Evolutionary conservation across 2,329 filamentous ascomycete species (phyloP).

Genomic region (Paecilomyces formosus): DNA sequence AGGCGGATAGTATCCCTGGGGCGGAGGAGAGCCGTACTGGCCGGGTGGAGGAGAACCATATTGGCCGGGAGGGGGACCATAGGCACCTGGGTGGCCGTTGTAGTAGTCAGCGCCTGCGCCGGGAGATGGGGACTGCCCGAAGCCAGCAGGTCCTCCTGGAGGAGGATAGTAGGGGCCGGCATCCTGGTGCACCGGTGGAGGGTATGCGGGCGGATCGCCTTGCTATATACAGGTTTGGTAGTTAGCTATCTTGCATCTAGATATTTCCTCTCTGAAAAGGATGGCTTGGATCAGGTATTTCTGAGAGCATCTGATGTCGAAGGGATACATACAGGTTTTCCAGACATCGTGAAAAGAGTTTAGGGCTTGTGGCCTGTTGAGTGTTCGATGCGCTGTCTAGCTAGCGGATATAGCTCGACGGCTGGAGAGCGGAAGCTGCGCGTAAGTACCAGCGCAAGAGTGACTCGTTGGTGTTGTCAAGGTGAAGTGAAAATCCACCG

Average conservation of each 20-base stretch:
- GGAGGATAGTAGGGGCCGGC: conserved; percentile 18
- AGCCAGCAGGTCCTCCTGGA: conserved; percentile 2
- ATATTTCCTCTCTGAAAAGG: background rate
- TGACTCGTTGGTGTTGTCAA: background rate
- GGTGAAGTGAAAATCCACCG: background rate
- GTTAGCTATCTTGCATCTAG: background rate
- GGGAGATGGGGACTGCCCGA: conserved; percentile 16
- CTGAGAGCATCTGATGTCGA: background rate
- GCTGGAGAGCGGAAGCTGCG: background rate
- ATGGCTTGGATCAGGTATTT: background rate
- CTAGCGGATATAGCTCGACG: background rate
- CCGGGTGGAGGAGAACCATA: conserved; percentile 2
- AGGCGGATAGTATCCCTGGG: conserved; percentile 19
- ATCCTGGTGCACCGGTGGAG: conserved; percentile 23
- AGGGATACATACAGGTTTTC: conserved; percentile 4
- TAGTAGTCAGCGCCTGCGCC: conserved; percentile 25
- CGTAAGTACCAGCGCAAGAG: background rate
- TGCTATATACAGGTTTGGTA: conserved; percentile 12
- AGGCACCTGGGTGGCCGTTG: conserved; percentile 16
- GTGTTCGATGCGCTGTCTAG: background rate
- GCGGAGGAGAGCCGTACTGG: conserved; percentile 2
- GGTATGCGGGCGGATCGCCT: conserved; percentile 31
- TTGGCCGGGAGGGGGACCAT: conserved; percentile 1
- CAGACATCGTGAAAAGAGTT: conserved; percentile 2
- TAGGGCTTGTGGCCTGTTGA: background rate